Percentiles rank a stretch among this genome's conserved stretches.
phyloP scores from a whole-genome alignment of 495 filamentous ascomycete genomes.

The Penicillium canariense region DNA sequence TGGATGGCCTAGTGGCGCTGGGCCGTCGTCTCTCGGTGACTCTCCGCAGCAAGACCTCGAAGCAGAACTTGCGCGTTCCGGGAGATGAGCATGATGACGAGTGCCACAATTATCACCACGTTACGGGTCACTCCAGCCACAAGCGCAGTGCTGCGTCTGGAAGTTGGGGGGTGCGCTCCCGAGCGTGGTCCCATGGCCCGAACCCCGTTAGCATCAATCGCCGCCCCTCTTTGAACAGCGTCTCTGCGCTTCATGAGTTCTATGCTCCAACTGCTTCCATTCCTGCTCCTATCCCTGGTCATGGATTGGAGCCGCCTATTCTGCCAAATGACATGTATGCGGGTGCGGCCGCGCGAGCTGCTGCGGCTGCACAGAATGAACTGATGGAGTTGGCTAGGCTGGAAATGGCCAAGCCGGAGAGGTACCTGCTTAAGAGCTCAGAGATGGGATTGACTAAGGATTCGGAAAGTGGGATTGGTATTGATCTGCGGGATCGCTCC shows the following conservation, averaged over 20 bases:
- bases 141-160: constrained; percentile 21
- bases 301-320: constrained; percentile 40
- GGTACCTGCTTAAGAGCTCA: constrained; percentile 30
- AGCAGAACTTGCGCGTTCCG: constrained; percentile 24
- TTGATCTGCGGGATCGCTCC: constrained; percentile 57
- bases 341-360: constrained; percentile 69
- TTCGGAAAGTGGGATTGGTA: constrained; percentile 77
- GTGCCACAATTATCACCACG: constrained; percentile 14
- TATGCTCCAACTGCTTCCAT: constrained; percentile 34
- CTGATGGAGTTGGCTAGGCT: constrained; percentile 18
- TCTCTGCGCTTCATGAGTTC: constrained; percentile 39
- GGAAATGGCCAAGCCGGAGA: constrained; percentile 46
- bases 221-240: constrained; percentile 39
- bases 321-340: constrained; percentile 45
- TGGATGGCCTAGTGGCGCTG: constrained; percentile 45
- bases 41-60: constrained; percentile 42
- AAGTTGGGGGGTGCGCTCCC: constrained; percentile 22
- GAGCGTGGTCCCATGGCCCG: constrained; percentile 26
- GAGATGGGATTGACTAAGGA: constrained; percentile 49
- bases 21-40: constrained; percentile 47
- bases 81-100: constrained; percentile 17
- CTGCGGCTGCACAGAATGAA: constrained; percentile 65
- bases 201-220: constrained; percentile 32
- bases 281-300: constrained; percentile 37
- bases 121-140: constrained; percentile 11